These are phyloP conservation scores for Trichoderma simmonsii DNA, from an alignment of 2,329 filamentous ascomycete species.

Conservation along the genomic window DNA sequence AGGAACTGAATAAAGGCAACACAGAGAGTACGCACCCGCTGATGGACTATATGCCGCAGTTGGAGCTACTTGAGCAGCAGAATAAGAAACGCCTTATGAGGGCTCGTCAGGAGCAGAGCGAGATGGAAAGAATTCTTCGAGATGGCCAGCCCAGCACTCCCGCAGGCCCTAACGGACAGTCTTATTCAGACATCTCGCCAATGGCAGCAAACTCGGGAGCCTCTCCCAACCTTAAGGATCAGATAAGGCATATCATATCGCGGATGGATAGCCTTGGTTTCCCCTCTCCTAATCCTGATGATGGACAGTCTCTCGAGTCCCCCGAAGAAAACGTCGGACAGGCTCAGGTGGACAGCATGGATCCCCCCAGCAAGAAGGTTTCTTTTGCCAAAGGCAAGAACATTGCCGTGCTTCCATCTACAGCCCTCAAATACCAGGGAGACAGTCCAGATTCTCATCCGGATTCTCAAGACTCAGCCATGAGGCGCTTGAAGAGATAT, in stretches of 20 bases:
- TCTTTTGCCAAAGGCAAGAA: conserved; percentile 58
- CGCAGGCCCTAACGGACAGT: conserved; percentile 55
- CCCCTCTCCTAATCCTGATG: conserved; percentile 69
- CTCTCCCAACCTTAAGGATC: conserved; percentile 73
- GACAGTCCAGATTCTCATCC: conserved; percentile 54
- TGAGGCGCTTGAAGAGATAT: conserved; percentile 47
- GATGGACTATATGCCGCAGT: too few species aligned
- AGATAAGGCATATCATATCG: conserved; percentile 74
- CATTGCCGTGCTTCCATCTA: conserved; percentile 83
- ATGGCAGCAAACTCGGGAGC: conserved; percentile 66
- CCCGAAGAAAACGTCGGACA: conserved; percentile 56
- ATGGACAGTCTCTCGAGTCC: conserved; percentile 62
- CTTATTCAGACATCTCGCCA: conserved; percentile 67
- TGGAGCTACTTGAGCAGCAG: conserved; percentile 79
- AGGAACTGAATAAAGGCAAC: too few species aligned
- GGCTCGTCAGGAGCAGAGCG: conserved; percentile 78
- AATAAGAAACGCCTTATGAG: conserved; percentile 84
- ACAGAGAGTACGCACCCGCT: too few species aligned
- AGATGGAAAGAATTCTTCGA: conserved; percentile 47
- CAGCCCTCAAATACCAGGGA: conserved; percentile 78
- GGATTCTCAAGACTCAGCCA: conserved; percentile 59
- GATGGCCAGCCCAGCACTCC: conserved; percentile 50
- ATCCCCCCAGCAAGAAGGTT: conserved; percentile 51
- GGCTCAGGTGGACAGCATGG: conserved; percentile 61
- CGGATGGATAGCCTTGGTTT: conserved; percentile 68